A percentile compares a stretch with the other conserved stretches of the same genome.
These are phyloP conservation scores for Exobasidium rhododendri DNA, from an alignment of 1,284 basidiomycete species.

Conservation along the genomic window DNA sequence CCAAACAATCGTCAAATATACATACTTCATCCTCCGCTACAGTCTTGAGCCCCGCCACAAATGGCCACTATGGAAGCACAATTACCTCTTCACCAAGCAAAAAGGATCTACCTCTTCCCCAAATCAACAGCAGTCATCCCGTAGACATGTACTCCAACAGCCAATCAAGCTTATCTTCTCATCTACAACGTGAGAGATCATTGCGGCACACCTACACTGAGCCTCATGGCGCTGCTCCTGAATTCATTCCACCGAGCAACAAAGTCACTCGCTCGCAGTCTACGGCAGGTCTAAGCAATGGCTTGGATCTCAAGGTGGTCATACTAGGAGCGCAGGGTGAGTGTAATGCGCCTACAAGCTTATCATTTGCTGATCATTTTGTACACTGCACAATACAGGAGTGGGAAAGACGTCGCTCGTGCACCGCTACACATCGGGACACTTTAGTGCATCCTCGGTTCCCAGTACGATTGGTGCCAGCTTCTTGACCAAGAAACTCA, in stretches of 20 bases:
- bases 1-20: neutral
- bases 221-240: neutral
- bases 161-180: neutral
- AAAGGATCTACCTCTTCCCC: neutral
- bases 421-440: slow-evolving; percentile 82
- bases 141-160: neutral
- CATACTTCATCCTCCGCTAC: neutral
- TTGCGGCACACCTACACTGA: neutral
- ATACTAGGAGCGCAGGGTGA: slow-evolving; percentile 89
- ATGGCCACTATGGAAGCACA: neutral
- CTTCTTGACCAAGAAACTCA: slow-evolving; percentile 90
- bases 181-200: neutral
- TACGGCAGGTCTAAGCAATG: slow-evolving; percentile 8
- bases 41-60: neutral
- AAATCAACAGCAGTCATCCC: neutral
- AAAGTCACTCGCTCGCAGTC: neutral
- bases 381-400: slow-evolving; percentile 61
- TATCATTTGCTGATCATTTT: too few relatives aligned
- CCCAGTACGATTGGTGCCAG: slow-evolving; percentile 86
- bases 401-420: slow-evolving; percentile 94
- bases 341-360: slow-evolving; percentile 25
- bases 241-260: neutral
- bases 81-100: neutral
- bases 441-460: slow-evolving; percentile 32
- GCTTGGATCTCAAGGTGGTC: slow-evolving; percentile 89